Base-by-base conservation (phyloP, 192 early-diverging fungal genomes). In the Thamnidium elegans region DNA sequence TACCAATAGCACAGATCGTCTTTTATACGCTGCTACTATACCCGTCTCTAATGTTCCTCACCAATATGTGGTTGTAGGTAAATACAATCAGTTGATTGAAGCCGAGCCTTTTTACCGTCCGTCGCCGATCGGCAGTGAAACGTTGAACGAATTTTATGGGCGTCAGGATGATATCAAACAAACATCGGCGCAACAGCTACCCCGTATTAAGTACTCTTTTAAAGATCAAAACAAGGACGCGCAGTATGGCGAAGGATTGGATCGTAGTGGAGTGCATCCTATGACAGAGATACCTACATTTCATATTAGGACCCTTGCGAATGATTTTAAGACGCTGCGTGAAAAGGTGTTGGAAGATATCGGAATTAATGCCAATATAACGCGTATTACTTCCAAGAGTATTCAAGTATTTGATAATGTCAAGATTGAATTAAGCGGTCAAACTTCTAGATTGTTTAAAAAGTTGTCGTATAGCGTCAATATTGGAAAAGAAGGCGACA, bases 391-490 rank as follows among this genome's bases (percentile, higher is more conserved):
- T 9, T 21, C 51, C 0, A 30, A 11, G 0, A 4, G 8, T 0
- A 14, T 53, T 7, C 31, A 44, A 17, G 7, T 7, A n/a, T 58
- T 43, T 20, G 0, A 13, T 34, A 21, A 64, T 53, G 63, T 42
- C 21, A 43, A 46, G 31, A 17, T 64, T 53, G 20, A 34, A n/a
- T 23, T 64, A 42, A 46, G 51, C 15, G 63, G 63, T n/a, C 39
- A 31, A 21, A 55, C 63, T 17, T 43, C 39, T 1, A 50, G 52
- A 7, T 15, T 55, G 4, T 64, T 36, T 14, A 51, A 64, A 26
- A 64, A 64, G 23, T 30, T 64, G 44, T 64, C 63, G 21, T 64
- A 64, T 43, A 58, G 36, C 20, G 17, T 58, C 36, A 21, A 54
- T 9, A 14, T 64, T 17, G 47, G 10, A 10, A 48, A 50, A 14